phyloP scores from a whole-genome alignment of 108 stramenopile genomes.

The Phaeodactylum tricornutum region DNA sequence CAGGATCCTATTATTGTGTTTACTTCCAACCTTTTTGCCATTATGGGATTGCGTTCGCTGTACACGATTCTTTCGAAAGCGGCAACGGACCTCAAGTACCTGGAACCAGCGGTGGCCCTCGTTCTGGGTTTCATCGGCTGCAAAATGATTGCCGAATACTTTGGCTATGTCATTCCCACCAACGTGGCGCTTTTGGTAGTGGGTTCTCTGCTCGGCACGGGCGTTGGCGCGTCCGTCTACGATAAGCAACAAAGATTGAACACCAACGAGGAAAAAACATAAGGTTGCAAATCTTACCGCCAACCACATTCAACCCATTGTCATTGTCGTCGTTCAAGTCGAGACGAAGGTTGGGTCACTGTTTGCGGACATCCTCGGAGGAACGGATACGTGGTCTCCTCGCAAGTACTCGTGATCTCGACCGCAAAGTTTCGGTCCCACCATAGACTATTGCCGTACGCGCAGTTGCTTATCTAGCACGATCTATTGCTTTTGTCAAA shows the following conservation, averaged over 20 bases:
- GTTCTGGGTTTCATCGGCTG: conserved; percentile 87
- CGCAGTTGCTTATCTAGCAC: too few relatives aligned
- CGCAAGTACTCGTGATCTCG: too few relatives aligned
- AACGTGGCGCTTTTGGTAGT: conserved; percentile 65
- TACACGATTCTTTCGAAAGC: conserved; percentile 89
- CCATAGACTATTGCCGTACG: too few relatives aligned
- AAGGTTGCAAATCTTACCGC: too few relatives aligned
- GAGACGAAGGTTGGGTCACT: too few relatives aligned
- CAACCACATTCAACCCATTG: too few relatives aligned
- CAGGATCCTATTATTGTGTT: conserved; percentile 91
- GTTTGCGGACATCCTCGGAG: too few relatives aligned
- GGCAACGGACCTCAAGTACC: conserved; percentile 82
- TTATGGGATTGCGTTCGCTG: conserved; percentile 89
- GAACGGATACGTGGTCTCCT: too few relatives aligned
- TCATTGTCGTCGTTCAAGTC: too few relatives aligned
- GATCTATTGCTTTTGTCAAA: too few relatives aligned
- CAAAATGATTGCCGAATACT: conserved; percentile 90
- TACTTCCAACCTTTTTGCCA: conserved; percentile 94
- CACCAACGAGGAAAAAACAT: too few relatives aligned
- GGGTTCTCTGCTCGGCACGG: conserved; percentile 47
- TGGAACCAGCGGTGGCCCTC: conserved; percentile 87
- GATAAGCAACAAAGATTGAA: conserved; percentile 23
- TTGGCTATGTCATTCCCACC: conserved; percentile 55
- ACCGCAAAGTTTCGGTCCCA: too few relatives aligned
- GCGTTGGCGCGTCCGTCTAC: conserved; percentile 45